Conservation (phyloP, 768 basidiomycete species). For the Rhodotorula sphaerocarpa region DNA sequence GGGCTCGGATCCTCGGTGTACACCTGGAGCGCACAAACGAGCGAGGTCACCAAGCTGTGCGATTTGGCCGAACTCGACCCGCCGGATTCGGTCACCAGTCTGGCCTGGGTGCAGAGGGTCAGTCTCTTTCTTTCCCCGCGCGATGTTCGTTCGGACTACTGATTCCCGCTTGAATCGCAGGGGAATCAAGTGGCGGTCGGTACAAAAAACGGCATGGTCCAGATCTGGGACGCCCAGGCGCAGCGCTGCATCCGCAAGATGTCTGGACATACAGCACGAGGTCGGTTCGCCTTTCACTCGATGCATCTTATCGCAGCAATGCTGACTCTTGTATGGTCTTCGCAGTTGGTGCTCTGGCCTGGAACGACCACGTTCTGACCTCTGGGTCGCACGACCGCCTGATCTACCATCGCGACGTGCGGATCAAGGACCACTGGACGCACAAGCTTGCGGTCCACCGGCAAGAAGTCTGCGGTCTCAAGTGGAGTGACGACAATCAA, state of each 20-base stretch:
- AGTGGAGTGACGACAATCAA: conserved; percentile 59
- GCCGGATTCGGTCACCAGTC: conserved; percentile 67
- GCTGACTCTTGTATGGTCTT: background rate
- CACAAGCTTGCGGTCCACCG: conserved; percentile 53
- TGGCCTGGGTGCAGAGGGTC: conserved; percentile 83
- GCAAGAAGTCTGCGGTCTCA: conserved; percentile 92
- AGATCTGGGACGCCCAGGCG: conserved; percentile 84
- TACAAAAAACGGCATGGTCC: conserved; percentile 75
- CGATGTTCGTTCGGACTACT: background rate
- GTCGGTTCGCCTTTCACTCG: background rate
- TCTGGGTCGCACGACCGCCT: conserved; percentile 85
- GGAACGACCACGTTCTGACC: conserved; percentile 79
- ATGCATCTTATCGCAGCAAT: background rate
- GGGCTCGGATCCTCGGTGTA: conserved; percentile 88
- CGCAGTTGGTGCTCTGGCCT: conserved; percentile 77
- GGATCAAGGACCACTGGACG: conserved; percentile 60
- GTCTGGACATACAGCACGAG: conserved; percentile 71
- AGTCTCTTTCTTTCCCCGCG: conserved; percentile 27
- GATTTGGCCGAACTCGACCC: conserved; percentile 52
- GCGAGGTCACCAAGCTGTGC: conserved; percentile 81
- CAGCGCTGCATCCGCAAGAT: conserved; percentile 72
- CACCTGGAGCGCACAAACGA: conserved; percentile 92
- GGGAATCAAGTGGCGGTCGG: conserved; percentile 88
- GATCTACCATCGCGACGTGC: conserved; percentile 86
- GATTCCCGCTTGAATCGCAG: conserved; percentile 34